A percentile compares a stretch with the other conserved stretches of the same genome.
Evolutionary conservation across 179 eudicot species (phyloP).

Genomic region (Heliamphora ciliata): DNA sequence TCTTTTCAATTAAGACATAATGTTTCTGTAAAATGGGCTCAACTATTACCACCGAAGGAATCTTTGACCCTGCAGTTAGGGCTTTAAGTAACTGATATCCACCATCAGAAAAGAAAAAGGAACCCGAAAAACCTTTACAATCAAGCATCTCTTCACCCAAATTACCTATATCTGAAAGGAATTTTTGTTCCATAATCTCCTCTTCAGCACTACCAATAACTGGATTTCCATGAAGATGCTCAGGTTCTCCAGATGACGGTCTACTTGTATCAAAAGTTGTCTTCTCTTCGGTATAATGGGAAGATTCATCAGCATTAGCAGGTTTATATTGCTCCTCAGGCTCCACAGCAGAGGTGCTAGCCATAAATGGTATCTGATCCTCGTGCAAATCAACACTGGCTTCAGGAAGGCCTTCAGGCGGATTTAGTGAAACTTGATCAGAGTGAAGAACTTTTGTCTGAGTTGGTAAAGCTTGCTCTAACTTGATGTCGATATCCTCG

Average conservation of each 20-base stretch:
- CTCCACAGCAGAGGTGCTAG: conserved; percentile 20
- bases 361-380: conserved; percentile 18
- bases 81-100: conserved; percentile 53
- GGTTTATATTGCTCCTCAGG: conserved; percentile 22
- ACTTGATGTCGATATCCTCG: conserved; percentile 56
- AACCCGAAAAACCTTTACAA: conserved; percentile 27
- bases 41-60: conserved; percentile 62
- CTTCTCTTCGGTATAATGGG: conserved; percentile 18
- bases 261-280: conserved; percentile 20
- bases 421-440: conserved; percentile 25
- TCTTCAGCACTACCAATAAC: conserved; percentile 24
- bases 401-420: conserved; percentile 25
- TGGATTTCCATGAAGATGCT: conserved; percentile 18
- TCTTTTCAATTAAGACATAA: conserved; percentile 49
- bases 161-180: conserved; percentile 17
- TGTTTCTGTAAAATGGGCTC: conserved; percentile 67
- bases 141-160: conserved; percentile 24
- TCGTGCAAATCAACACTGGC: conserved; percentile 21
- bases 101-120: conserved; percentile 70
- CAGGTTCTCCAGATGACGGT: conserved; percentile 21
- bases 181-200: conserved; percentile 26
- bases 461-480: conserved; percentile 34
- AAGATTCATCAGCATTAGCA: conserved; percentile 25
- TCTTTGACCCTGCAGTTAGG: conserved; percentile 45
- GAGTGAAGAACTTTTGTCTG: conserved; percentile 28